Evolutionary conservation across 257 asterid genomes (phyloP).

Genomic region (Solanum medicagineum): DNA sequence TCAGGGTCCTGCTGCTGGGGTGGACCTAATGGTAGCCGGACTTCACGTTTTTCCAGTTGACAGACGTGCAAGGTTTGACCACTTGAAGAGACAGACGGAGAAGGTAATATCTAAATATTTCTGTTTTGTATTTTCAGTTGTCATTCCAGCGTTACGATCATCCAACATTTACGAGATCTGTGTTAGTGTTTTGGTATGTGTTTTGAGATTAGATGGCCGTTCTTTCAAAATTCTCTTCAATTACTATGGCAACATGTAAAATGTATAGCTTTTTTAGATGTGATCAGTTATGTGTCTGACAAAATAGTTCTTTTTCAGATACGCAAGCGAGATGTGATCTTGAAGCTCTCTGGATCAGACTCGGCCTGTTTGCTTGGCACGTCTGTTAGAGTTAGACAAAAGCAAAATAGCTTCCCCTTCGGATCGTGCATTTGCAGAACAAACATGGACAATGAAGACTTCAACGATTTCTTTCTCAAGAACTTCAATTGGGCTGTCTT

Average conservation of each 20-base stretch:
- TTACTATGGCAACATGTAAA: neutral
- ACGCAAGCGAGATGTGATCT: constrained; percentile 69
- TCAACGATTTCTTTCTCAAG: constrained; percentile 55
- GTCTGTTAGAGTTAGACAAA: constrained; percentile 48
- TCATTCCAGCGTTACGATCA: neutral
- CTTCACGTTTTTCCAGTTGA: constrained; percentile 73
- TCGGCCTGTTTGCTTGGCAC: constrained; percentile 27
- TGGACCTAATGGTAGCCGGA: constrained; percentile 82
- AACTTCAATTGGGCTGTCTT: constrained; percentile 90
- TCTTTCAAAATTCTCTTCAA: neutral
- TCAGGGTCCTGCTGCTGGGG: constrained; percentile 79
- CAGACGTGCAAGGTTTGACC: constrained; percentile 47
- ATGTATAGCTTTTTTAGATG: neutral
- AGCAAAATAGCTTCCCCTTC: constrained; percentile 64
- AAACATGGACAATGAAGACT: constrained; percentile 69
- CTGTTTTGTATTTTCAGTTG: neutral
- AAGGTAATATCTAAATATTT: constrained; percentile 31
- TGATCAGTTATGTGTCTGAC: neutral
- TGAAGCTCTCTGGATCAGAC: constrained; percentile 46
- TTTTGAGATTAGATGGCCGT: neutral
- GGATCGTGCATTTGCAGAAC: constrained; percentile 66
- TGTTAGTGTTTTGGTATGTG: neutral
- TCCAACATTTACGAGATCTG: neutral
- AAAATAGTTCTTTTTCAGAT: constrained; percentile 22
- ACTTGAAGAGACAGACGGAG: constrained; percentile 43